Base-by-base conservation (phyloP, 352 stramenopile species). In the Globisporangium sylvaticum region DNA sequence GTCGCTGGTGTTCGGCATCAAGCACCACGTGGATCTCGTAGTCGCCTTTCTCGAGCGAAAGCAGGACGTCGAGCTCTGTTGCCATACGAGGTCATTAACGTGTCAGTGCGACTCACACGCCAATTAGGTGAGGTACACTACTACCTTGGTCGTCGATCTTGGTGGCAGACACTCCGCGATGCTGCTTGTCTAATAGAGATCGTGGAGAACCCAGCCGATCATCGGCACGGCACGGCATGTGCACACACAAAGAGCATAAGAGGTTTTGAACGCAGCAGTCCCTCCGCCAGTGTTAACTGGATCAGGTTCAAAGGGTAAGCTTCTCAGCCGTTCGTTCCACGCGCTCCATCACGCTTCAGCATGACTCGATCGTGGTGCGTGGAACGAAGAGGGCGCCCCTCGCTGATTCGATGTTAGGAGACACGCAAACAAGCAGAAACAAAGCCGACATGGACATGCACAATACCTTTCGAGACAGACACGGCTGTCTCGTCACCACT, bases 271-370 rank as follows among this genome's bases (percentile, higher is more conserved):
- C 59, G 57, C 77, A 84, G 77, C 77, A 79, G 75, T 84, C 77
- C 77, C 77, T 84, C 77, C 77, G 77, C 77, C 77, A 84, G 77
- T 80, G 72, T 71, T 79, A 84, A 80, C 77, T 84, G 77, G 77
- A 84, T 84, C 77, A 84, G 77, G 77, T 84, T 75, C 74, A 77
- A 84, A 84, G 77, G 70, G 77, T 84, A 80, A 70, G 65, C 77
- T 78, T 84, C 77, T 84, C 77, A 84, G 77, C 77, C 77, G 75
- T 80, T 76, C 63, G 64, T 52, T 39, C 56, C 61, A 65, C 32
- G 25, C 34, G 39, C 24, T 18, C 27, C 14, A 10, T 22, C 7
- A 37, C 12, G 5, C 24, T 6, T 34, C 53, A 58, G 10, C 12
- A 46, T 52, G 18, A 44, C 31, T 48, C 29, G 32, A 34, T 42